A percentile compares a stretch with the other conserved stretches of the same genome.
phyloP scores from a whole-genome alignment of 768 basidiomycete genomes.

The Lentinula edodes region DNA sequence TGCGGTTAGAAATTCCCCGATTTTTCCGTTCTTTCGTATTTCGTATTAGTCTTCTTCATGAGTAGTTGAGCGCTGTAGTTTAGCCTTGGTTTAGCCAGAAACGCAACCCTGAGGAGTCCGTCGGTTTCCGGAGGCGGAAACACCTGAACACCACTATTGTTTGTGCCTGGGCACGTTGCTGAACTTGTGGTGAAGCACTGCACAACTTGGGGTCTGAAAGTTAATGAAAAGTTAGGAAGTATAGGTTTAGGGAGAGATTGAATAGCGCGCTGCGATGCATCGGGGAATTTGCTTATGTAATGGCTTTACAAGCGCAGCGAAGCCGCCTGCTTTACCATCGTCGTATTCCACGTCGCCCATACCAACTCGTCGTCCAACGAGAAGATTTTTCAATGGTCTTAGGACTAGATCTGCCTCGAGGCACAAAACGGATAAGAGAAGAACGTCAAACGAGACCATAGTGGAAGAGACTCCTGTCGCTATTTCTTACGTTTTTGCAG shows the following conservation, averaged over 20 bases:
- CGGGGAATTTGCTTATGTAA: background rate
- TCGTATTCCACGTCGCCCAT: background rate
- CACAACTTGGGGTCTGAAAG: too few species aligned
- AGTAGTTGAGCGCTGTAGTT: too few species aligned
- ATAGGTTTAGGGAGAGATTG: constrained; percentile 6
- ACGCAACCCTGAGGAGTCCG: too few species aligned
- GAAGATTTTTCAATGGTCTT: constrained; percentile 1
- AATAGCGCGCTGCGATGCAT: background rate
- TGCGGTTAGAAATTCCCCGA: too few species aligned
- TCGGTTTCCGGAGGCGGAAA: too few species aligned
- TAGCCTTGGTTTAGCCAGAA: too few species aligned
- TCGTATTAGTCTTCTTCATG: too few species aligned
- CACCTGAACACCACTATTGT: too few species aligned
- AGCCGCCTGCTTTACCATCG: background rate
- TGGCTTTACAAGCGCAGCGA: background rate
- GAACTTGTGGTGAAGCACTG: too few species aligned
- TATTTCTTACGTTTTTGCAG: background rate
- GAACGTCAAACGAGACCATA: background rate
- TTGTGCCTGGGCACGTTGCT: too few species aligned
- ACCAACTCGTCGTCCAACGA: background rate
- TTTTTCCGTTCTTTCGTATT: too few species aligned
- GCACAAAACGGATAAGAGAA: background rate
- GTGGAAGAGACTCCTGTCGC: background rate
- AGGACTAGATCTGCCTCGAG: background rate
- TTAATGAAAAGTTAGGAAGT: constrained; percentile 4